A percentile compares a stretch with the other conserved stretches of the same genome.
Evolutionary conservation across 306 rosid species (phyloP).

Genomic region (Fagus sylvatica): DNA sequence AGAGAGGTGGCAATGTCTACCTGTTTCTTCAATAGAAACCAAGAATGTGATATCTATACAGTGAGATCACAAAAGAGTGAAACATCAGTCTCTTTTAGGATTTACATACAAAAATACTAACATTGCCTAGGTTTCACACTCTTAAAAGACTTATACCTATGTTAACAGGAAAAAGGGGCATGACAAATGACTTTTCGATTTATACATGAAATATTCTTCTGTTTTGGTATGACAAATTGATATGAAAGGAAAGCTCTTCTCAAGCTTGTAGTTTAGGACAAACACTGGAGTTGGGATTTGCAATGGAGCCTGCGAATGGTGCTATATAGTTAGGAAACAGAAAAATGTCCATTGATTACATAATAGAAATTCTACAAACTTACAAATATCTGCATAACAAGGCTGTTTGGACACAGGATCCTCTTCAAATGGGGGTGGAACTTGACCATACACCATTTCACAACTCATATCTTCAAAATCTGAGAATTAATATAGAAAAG

Average conservation of each 20-base stretch:
- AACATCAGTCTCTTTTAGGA: neutral
- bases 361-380: conserved; percentile 23
- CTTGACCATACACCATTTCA: conserved; percentile 94
- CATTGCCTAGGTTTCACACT: neutral
- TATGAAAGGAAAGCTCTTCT: conserved; percentile 23
- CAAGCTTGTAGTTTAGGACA: conserved; percentile 77
- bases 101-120: neutral
- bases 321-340: conserved; percentile 19
- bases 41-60: neutral
- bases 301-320: conserved; percentile 64
- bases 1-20: neutral
- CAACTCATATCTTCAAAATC: conserved; percentile 99
- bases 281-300: conserved; percentile 49
- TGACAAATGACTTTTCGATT: neutral
- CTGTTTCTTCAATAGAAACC: neutral
- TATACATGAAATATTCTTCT: neutral
- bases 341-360: conserved; percentile 7
- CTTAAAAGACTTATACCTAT: neutral
- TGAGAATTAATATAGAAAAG: conserved; percentile 25
- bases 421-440: conserved; percentile 78
- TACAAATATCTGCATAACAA: conserved; percentile 72
- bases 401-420: conserved; percentile 89
- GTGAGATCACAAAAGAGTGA: neutral
- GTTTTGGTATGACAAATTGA: neutral
- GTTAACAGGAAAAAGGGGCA: conserved; percentile 1